Conservation (phyloP, 805 yeast species). For the Lachancea fermentati region DNA sequence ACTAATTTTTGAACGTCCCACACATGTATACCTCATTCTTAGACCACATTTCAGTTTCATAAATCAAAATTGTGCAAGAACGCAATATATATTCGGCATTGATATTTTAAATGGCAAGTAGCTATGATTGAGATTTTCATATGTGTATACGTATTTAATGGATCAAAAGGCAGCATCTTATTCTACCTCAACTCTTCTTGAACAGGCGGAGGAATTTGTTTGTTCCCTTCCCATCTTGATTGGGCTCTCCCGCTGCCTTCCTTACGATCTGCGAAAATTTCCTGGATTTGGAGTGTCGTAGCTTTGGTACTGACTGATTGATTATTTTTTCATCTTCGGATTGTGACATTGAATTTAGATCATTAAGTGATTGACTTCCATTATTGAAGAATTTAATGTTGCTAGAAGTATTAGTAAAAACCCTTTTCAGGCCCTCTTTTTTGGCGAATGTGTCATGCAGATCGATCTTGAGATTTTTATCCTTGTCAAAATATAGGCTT, state of each 20-base stretch:
- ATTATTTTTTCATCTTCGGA: not conserved
- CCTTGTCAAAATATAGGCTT: slow-evolving; percentile 12
- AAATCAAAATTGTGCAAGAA: too few species aligned
- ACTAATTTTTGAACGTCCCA: too few species aligned
- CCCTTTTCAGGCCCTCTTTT: slow-evolving; percentile 9
- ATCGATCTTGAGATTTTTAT: slow-evolving; percentile 12
- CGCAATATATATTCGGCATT: too few species aligned
- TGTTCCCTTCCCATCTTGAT: not conserved
- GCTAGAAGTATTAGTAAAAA: slow-evolving; percentile 6
- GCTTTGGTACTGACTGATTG: not conserved
- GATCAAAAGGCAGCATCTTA: not conserved
- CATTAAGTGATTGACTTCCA: not conserved
- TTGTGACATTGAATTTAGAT: not conserved
- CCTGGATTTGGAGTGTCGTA: not conserved
- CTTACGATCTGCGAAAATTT: slow-evolving; percentile 2
- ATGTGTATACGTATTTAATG: not conserved
- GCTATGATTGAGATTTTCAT: not conserved
- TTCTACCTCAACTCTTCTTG: slow-evolving; percentile 5
- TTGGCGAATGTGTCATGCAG: slow-evolving; percentile 9
- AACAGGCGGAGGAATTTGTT: slow-evolving; percentile 8
- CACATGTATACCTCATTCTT: too few species aligned
- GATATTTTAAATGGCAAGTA: not conserved
- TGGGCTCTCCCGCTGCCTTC: not conserved
- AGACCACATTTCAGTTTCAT: too few species aligned
- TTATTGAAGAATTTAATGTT: not conserved